Conservation (phyloP, 345 rosid species). For the Rhizophora apiculata region DNA sequence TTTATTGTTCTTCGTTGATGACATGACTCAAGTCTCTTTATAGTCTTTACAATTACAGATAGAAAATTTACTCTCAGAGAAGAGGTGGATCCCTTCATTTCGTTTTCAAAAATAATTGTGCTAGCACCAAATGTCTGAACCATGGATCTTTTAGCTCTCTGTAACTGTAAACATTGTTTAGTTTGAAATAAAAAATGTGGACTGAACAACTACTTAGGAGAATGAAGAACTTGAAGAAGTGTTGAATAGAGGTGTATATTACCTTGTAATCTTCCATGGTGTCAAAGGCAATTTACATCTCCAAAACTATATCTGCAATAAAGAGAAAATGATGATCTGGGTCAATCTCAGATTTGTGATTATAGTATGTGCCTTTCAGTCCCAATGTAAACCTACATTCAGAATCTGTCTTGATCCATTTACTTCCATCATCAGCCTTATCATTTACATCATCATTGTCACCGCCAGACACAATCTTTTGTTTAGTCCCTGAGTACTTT, state of each 20-base stretch:
- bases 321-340: slow-evolving; percentile 4
- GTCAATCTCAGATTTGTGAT: neutral
- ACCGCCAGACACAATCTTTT: slow-evolving; percentile 14
- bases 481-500: slow-evolving; percentile 40
- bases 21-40: too few species aligned
- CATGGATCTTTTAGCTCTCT: too few species aligned
- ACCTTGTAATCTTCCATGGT: neutral
- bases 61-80: too few species aligned
- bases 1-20: too few species aligned
- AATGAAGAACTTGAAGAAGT: too few species aligned
- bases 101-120: too few species aligned
- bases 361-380: neutral
- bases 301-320: slow-evolving; percentile 74
- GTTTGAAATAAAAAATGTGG: too few species aligned
- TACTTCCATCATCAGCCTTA: slow-evolving; percentile 41
- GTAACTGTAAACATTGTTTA: too few species aligned
- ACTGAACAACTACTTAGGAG: too few species aligned
- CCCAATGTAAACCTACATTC: slow-evolving; percentile 50
- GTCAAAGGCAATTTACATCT: slow-evolving; percentile 38
- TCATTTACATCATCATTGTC: slow-evolving; percentile 32
- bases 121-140: too few species aligned
- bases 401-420: slow-evolving; percentile 87
- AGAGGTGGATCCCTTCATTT: too few species aligned
- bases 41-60: too few species aligned
- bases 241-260: neutral